Conservation (phyloP, 495 filamentous ascomycete species). For the Lasiosphaeris hirsuta region DNA sequence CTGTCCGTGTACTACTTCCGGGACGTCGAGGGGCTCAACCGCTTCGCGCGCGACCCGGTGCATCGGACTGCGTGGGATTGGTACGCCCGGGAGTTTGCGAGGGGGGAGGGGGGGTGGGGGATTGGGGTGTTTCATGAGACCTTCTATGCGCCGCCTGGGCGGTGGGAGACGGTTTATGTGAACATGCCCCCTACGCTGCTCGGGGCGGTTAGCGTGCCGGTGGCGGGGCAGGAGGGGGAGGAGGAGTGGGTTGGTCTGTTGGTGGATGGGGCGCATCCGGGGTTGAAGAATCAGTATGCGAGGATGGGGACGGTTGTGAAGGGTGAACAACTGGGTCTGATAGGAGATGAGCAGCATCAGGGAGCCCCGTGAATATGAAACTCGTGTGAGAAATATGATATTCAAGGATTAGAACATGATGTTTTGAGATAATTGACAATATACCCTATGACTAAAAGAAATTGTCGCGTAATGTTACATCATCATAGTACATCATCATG, state of each 20-base stretch:
- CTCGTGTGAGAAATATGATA: too few species aligned
- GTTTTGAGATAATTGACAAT: too few species aligned
- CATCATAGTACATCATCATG: too few species aligned
- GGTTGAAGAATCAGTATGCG: constrained; percentile 4
- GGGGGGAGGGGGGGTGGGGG: neutral
- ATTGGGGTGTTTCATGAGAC: constrained; percentile 18
- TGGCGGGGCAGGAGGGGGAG: constrained; percentile 6
- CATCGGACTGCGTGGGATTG: constrained; percentile 49
- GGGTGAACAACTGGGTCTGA: too few species aligned
- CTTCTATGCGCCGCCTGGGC: constrained; percentile 13
- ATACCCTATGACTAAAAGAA: too few species aligned
- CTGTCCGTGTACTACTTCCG: constrained; percentile 49
- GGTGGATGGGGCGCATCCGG: constrained; percentile 5
- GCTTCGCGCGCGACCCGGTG: constrained; percentile 45
- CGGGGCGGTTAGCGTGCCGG: neutral
- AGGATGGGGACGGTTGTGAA: constrained; percentile 15
- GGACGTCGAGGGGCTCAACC: constrained; percentile 43
- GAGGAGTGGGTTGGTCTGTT: constrained; percentile 16
- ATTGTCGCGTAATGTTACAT: too few species aligned
- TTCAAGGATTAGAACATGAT: too few species aligned
- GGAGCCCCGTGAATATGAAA: too few species aligned
- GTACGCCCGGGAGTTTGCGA: constrained; percentile 24
- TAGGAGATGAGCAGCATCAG: too few species aligned
- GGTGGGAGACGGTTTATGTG: constrained; percentile 20
- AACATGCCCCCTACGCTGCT: constrained; percentile 22